A percentile compares a stretch with the other conserved stretches of the same genome.
Evolutionary conservation across 2,329 filamentous ascomycete species (phyloP).

Genomic region (Gaeumannomyces tritici): DNA sequence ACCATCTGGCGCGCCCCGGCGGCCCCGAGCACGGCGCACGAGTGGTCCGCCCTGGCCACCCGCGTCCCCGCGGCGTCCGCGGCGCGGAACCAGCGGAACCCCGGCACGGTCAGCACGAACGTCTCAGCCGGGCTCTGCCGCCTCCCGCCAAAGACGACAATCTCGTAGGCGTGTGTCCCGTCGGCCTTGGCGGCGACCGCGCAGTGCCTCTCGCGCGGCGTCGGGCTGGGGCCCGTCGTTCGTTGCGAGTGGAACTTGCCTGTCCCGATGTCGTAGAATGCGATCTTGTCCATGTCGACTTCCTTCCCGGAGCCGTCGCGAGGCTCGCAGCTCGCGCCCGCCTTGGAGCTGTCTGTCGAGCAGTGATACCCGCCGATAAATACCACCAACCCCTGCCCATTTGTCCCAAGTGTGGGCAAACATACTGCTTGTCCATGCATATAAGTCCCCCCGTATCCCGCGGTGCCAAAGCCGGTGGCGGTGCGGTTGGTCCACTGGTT

Average conservation of each 20-base stretch:
- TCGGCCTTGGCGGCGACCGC: not conserved
- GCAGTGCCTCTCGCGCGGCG: not conserved
- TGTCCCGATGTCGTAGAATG: not conserved
- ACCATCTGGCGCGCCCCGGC: not conserved
- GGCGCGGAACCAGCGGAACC: not conserved
- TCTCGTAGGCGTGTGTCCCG: not conserved
- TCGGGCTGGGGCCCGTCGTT: not conserved
- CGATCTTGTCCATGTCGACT: not conserved
- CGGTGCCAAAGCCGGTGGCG: not conserved
- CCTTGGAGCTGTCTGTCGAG: not conserved
- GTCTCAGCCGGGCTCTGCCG: not conserved
- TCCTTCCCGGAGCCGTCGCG: not conserved
- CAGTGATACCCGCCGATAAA: not conserved
- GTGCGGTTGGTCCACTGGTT: conserved; percentile 1
- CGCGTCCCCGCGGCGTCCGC: no score
- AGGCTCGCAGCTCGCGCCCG: no score
- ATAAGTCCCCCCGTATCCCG: not conserved
- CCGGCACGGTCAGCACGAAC: not conserved
- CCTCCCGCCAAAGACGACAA: not conserved
- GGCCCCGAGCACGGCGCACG: not conserved
- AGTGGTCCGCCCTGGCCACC: not conserved
- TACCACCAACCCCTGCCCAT: not conserved
- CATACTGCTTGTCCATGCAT: not conserved
- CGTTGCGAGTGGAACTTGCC: not conserved
- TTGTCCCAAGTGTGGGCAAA: not conserved